Conservation (phyloP, 1,139 yeast genomes). For the Wickerhamiella pararugosa region DNA sequence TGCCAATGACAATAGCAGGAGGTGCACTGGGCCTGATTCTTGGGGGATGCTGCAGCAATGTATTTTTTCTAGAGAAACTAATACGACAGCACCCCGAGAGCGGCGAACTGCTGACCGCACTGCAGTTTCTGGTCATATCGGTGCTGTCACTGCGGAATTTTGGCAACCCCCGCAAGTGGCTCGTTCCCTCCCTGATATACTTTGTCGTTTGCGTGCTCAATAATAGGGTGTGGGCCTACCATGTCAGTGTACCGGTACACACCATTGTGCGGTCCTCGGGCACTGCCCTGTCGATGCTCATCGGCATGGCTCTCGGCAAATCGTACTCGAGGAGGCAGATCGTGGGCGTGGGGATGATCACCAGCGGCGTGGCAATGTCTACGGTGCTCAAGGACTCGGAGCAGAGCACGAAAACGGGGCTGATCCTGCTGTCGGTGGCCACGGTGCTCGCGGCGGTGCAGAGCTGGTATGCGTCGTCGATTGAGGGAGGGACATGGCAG, state of each 20-base stretch:
- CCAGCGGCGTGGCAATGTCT: conserved; percentile 38
- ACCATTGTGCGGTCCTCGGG: conserved; percentile 55
- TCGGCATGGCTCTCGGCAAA: conserved; percentile 37
- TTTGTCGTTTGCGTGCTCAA: conserved; percentile 40
- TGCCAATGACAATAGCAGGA: conserved; percentile 1
- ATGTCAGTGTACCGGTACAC: conserved; percentile 52
- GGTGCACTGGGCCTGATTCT: conserved; percentile 31
- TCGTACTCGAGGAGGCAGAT: conserved; percentile 35
- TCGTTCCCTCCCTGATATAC: conserved; percentile 36
- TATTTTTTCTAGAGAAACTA: conserved; percentile 43
- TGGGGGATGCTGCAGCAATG: conserved; percentile 66
- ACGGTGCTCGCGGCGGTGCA: conserved; percentile 38
- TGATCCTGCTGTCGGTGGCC: conserved; percentile 32
- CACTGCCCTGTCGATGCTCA: conserved; percentile 43
- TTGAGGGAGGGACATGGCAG: conserved; percentile 38
- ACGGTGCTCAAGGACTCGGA: conserved; percentile 3
- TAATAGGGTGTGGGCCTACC: conserved; percentile 43
- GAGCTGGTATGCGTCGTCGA: conserved; percentile 8
- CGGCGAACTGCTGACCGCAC: conserved; percentile 42
- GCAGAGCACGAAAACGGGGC: conserved; percentile 28
- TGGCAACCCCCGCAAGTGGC: conserved; percentile 38
- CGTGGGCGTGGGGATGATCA: conserved; percentile 36
- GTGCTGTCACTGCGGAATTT: conserved; percentile 15
- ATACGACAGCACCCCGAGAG: conserved; percentile 28
- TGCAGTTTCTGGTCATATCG: conserved; percentile 44